These are phyloP conservation scores for Cytospora piceae DNA, from an alignment of 2,329 filamentous ascomycete genomes.

Conservation along the genomic window DNA sequence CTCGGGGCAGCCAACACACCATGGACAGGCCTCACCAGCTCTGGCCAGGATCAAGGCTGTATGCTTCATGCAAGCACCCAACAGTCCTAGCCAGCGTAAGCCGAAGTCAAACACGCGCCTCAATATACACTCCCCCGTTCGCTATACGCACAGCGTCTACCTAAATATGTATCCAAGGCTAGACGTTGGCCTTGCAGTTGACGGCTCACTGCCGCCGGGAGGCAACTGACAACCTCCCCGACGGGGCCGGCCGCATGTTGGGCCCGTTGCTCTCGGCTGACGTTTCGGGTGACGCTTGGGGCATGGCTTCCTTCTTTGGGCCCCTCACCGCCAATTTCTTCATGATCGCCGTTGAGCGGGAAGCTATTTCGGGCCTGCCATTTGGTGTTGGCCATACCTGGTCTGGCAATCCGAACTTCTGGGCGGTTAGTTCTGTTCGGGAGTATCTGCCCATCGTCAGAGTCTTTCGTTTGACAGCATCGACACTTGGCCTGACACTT, in stretches of 20 bases:
- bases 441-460: not conserved
- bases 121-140: not conserved
- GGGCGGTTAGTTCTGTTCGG: not conserved
- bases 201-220: conserved; percentile 15
- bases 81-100: not conserved
- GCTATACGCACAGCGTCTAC: not conserved
- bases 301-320: not conserved
- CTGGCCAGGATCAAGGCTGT: not conserved
- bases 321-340: conserved; percentile 1
- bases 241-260: conserved; percentile 6
- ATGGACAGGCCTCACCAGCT: not conserved
- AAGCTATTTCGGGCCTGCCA: not conserved
- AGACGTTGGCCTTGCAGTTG: not conserved
- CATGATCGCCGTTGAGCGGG: not conserved
- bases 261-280: not conserved
- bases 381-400: not conserved
- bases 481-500: not conserved
- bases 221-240: conserved; percentile 14
- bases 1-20: not conserved
- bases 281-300: not conserved
- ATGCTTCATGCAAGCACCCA: not conserved
- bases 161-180: not conserved
- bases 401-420: not conserved
- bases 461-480: not conserved
- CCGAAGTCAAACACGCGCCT: not conserved